Evolutionary conservation across 2,329 filamentous ascomycete genomes (phyloP).

Genomic region (Ceratocystiopsis minuta): DNA sequence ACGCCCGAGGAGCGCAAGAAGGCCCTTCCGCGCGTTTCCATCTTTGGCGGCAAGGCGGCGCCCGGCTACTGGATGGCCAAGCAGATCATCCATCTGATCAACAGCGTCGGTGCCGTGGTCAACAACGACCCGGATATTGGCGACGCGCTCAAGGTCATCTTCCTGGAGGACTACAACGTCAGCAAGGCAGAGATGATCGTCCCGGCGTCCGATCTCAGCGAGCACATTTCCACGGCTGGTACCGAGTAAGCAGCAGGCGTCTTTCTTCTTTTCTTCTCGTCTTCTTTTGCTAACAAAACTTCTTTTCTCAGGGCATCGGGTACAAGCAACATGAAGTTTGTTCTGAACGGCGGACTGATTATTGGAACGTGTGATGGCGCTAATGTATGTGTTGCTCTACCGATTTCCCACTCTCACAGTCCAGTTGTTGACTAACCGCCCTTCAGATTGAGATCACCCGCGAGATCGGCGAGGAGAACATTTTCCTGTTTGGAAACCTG

Average conservation of each 20-base stretch:
- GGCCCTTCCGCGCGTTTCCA: slow-evolving; percentile 70
- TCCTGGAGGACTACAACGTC: slow-evolving; percentile 96
- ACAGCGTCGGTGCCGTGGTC: slow-evolving; percentile 73
- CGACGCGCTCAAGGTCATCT: slow-evolving; percentile 90
- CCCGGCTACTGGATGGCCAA: slow-evolving; percentile 99
- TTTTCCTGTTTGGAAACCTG: slow-evolving; percentile 94
- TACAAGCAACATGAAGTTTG: slow-evolving; percentile 99
- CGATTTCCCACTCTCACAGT: not conserved
- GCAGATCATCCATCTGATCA: slow-evolving; percentile 93
- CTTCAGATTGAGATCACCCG: slow-evolving; percentile 84
- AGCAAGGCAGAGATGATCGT: slow-evolving; percentile 97
- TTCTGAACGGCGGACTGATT: slow-evolving; percentile 88
- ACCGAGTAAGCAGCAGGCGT: slow-evolving; percentile 45
- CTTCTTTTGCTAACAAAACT: slow-evolving; percentile 7
- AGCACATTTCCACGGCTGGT: slow-evolving; percentile 95
- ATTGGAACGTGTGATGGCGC: slow-evolving; percentile 97
- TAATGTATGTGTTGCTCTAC: slow-evolving; percentile 46
- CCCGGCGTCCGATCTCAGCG: slow-evolving; percentile 87
- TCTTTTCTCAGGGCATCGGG: slow-evolving; percentile 44
- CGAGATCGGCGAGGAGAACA: slow-evolving; percentile 90
- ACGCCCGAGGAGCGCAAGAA: slow-evolving; percentile 71
- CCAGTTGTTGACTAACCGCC: not conserved
- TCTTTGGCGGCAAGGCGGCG: slow-evolving; percentile 95
- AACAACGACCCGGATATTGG: slow-evolving; percentile 88
- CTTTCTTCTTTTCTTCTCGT: not conserved